Conservation (phyloP, 2,329 filamentous ascomycete species). For the Xylaria polymorpha region DNA sequence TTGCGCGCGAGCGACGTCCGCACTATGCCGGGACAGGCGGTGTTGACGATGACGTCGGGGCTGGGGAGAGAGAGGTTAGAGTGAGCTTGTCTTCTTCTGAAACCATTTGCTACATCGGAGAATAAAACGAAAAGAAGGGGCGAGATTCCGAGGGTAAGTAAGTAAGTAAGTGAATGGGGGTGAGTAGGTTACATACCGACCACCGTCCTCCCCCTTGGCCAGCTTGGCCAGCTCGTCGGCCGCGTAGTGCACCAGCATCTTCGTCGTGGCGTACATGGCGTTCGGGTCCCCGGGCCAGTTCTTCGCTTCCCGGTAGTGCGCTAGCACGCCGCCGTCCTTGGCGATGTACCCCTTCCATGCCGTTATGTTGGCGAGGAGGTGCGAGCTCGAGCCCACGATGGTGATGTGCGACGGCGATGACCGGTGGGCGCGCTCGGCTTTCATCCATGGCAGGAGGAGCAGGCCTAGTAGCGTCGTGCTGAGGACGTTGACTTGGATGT, state of each 20-base stretch:
- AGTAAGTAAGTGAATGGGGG: not conserved
- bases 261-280: conserved; percentile 45
- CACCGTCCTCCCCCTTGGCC: conserved; percentile 38
- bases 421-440: conserved; percentile 42
- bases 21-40: conserved; percentile 46
- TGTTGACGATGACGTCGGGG: conserved; percentile 48
- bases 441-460: conserved; percentile 62
- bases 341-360: conserved; percentile 38
- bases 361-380: conserved; percentile 38
- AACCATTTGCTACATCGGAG: not conserved
- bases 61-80: conserved; percentile 17
- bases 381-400: conserved; percentile 42
- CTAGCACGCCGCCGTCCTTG: conserved; percentile 41
- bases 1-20: conserved; percentile 39
- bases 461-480: conserved; percentile 66
- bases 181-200: conserved; percentile 35
- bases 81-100: conserved; percentile 7
- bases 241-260: conserved; percentile 45
- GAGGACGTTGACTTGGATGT: conserved; percentile 68
- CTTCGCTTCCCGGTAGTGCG: conserved; percentile 45
- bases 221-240: conserved; percentile 41
- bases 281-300: conserved; percentile 42
- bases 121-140: not conserved
- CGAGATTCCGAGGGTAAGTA: not conserved
- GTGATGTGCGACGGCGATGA: conserved; percentile 43